These are phyloP conservation scores for Arthrocladium fulminans DNA, from an alignment of 2,329 filamentous ascomycete species.

Conservation along the genomic window DNA sequence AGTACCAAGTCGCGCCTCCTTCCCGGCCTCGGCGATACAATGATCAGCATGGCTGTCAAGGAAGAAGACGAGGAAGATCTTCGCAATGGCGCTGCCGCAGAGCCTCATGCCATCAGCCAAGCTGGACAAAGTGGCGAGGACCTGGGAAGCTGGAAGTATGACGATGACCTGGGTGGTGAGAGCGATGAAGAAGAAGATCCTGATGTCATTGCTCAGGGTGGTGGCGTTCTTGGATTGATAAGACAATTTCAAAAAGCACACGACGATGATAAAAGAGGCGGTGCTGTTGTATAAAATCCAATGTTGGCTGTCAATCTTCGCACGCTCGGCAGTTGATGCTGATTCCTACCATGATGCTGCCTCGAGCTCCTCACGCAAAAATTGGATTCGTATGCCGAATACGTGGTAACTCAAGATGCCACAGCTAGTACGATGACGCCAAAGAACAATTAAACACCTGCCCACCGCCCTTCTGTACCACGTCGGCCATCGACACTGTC, in stretches of 20 bases:
- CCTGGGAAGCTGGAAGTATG: constrained; percentile 34
- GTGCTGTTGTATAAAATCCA: constrained; percentile 9
- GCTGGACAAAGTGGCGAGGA: not conserved
- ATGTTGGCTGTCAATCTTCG: not conserved
- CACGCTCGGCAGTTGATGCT: too few species aligned
- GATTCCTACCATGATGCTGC: too few species aligned
- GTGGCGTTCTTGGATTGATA: constrained; percentile 56
- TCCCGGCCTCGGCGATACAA: constrained; percentile 21
- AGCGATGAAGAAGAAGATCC: constrained; percentile 42
- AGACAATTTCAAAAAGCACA: constrained; percentile 60
- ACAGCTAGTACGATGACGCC: too few species aligned
- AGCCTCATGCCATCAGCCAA: not conserved
- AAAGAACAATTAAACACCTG: too few species aligned
- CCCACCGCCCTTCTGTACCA: too few species aligned
- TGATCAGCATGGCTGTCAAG: constrained; percentile 30
- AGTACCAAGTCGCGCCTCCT: constrained; percentile 36
- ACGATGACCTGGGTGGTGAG: constrained; percentile 29
- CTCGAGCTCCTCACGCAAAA: too few species aligned
- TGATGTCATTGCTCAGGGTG: constrained; percentile 34
- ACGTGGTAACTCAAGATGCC: too few species aligned
- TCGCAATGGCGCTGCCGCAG: not conserved
- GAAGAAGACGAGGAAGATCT: constrained; percentile 28
- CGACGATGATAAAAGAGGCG: constrained; percentile 29
- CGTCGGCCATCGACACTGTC: too few species aligned
- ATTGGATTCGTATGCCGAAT: too few species aligned